Percentiles rank a stretch among this genome's conserved stretches.
phyloP scores from a whole-genome alignment of 257 asterid genomes.

The Primulina tabacum region DNA sequence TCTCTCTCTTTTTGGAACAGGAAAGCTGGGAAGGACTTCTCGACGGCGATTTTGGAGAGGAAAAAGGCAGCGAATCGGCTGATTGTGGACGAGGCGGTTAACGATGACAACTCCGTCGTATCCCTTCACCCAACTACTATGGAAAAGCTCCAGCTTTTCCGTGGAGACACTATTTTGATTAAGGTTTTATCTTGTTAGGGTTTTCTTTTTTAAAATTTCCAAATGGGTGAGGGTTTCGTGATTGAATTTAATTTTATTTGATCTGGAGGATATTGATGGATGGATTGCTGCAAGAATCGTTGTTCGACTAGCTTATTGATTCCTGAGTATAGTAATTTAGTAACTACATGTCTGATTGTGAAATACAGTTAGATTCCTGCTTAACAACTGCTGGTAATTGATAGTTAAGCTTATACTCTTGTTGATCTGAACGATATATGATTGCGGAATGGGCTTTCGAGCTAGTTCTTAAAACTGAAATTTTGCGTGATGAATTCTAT shows the following conservation, averaged over 20 bases:
- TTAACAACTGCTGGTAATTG: constrained; percentile 1
- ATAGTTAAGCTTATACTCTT: background rate
- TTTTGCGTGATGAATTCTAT: background rate
- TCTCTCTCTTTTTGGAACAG: constrained; percentile 30
- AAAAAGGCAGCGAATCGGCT: constrained; percentile 83
- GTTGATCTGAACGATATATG: constrained; percentile 6
- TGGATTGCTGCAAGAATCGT: background rate
- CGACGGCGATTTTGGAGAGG: constrained; percentile 85
- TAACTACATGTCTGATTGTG: constrained; percentile 6
- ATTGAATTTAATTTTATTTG: background rate
- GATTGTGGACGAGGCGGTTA: constrained; percentile 83
- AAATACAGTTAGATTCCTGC: background rate
- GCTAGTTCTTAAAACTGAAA: constrained; percentile 7
- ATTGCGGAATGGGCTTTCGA: constrained; percentile 10
- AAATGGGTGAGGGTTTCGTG: background rate
- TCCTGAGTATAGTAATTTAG: background rate
- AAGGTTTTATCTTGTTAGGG: constrained; percentile 42
- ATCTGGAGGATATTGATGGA: background rate
- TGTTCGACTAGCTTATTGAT: background rate
- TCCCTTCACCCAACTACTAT: constrained; percentile 72
- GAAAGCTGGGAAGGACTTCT: constrained; percentile 67
- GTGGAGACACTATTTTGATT: constrained; percentile 73
- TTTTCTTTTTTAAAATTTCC: background rate
- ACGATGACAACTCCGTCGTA: constrained; percentile 81
- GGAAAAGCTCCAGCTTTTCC: constrained; percentile 90